These are phyloP conservation scores for Sporothrix schenckii DNA, from an alignment of 2,329 filamentous ascomycete species.

Conservation along the genomic window DNA sequence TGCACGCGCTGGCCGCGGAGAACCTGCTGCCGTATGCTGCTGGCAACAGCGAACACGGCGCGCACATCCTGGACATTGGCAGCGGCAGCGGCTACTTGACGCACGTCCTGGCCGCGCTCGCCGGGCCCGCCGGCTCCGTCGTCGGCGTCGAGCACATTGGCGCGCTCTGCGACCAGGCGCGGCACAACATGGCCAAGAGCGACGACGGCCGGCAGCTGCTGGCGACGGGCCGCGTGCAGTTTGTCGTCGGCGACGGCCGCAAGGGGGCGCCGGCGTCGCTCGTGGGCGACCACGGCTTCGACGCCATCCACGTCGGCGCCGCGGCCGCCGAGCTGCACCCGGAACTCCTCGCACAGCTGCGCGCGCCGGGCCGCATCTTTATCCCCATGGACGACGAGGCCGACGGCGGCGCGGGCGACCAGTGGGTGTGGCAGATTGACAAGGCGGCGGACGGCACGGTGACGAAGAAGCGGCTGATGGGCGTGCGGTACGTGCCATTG, in stretches of 20 bases:
- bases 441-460: conserved; percentile 69
- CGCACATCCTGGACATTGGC: conserved; percentile 71
- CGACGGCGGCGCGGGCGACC: conserved; percentile 41
- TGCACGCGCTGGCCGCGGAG: conserved; percentile 61
- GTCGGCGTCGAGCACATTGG: conserved; percentile 76
- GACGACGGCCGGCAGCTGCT: conserved; percentile 62
- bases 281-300: conserved; percentile 61
- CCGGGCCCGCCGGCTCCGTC: conserved; percentile 57
- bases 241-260: conserved; percentile 75
- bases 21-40: conserved; percentile 51
- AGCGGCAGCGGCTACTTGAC: conserved; percentile 83
- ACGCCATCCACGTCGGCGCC: conserved; percentile 94
- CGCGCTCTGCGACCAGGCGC: conserved; percentile 64
- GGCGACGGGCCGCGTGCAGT: conserved; percentile 65
- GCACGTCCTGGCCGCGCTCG: conserved; percentile 80
- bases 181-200: conserved; percentile 67
- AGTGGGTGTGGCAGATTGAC: conserved; percentile 74
- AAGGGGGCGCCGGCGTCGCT: conserved; percentile 56
- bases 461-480: conserved; percentile 64
- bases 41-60: conserved; percentile 46
- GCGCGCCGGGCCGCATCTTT: conserved; percentile 76
- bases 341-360: conserved; percentile 74
- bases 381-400: conserved; percentile 67
- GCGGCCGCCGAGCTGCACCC: conserved; percentile 74
- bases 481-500: conserved; percentile 68